phyloP scores from a whole-genome alignment of 1,284 basidiomycete species.

The Irpex sp. region DNA sequence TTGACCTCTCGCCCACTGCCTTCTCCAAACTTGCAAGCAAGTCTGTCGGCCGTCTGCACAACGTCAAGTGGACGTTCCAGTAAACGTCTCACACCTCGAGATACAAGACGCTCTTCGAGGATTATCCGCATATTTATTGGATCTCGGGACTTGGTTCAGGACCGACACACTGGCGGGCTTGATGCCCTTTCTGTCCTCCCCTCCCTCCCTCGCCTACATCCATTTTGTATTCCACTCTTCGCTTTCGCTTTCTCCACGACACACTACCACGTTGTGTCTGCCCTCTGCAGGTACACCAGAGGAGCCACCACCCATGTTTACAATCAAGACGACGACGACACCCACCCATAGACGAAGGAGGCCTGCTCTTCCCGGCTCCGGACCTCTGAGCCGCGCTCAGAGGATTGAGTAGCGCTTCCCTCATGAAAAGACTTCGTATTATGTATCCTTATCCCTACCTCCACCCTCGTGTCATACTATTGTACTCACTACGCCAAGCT shows the following conservation, averaged over 20 bases:
- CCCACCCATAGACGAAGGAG: too few relatives aligned
- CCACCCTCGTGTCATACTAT: background rate
- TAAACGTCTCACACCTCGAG: slow-evolving; percentile 14
- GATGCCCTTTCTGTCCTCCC: background rate
- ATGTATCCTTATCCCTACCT: background rate
- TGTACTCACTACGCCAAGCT: too few relatives aligned
- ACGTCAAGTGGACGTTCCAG: slow-evolving; percentile 34
- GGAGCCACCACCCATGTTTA: background rate
- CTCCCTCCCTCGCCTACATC: background rate
- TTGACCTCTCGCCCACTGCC: slow-evolving; percentile 58
- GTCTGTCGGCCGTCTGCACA: slow-evolving; percentile 46
- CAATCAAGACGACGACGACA: background rate
- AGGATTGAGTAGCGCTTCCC: too few relatives aligned
- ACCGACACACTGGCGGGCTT: background rate
- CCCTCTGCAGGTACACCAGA: background rate
- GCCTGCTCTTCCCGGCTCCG: too few relatives aligned
- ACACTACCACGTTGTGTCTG: background rate
- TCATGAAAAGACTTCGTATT: background rate
- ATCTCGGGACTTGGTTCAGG: background rate
- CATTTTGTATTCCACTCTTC: background rate
- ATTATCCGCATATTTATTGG: too few relatives aligned
- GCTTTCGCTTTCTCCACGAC: background rate
- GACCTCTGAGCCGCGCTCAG: too few relatives aligned
- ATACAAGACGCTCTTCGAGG: background rate
- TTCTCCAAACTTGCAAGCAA: slow-evolving; percentile 39